Evolutionary conservation across 1,284 basidiomycete genomes (phyloP), one percentile per base, ranked within the genome.

Genomic region (Apiotrichum sp.): DNA sequence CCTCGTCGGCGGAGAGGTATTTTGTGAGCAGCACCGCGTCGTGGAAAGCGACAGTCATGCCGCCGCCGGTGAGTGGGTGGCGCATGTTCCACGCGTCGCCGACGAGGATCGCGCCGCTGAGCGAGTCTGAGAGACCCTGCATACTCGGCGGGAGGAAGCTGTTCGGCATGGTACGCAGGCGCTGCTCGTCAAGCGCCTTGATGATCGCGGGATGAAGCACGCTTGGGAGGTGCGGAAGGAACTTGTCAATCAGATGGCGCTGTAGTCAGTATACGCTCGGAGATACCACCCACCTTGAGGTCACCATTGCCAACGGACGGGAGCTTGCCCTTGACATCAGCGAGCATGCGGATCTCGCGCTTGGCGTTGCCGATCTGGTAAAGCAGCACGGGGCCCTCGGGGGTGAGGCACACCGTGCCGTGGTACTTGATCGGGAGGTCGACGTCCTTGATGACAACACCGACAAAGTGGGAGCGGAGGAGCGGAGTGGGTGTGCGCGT

Each of bases 71-170:
- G 10, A 99, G 81, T 0, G 96, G 95, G 76, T 99, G 96, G 1
- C 96, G 87, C 93, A 98, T 98, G 74, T 98, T 99, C 87, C 93
- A 95, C 1, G 95, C 86, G 73, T 98, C 96, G 4, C 96, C 96
- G 42, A 97, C 80, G 55, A 98, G 83, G 61, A 98, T 80, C 7
- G 86, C 86, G 22, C 93, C 93, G 53, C 50, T 44, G 14, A 72
- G 61, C 9, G 86, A 9, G 79, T 77, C 36, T 73, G 74, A 53
- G 5, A 65, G 62, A 10, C 88, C 89, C 72, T 98, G 96, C 68
- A 87, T 81, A 14, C 86, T 81, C 0, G 93, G 80, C 0, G 93
- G 91, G 3, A 99, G 81, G 80, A 91, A 97, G 0, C 88, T 89
- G 76, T 98, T 98, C 47, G 96, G 93, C 95, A 98, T 98, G 16